Evolutionary conservation across 306 rosid species (phyloP).

Genomic region (Castanopsis chinensis): DNA sequence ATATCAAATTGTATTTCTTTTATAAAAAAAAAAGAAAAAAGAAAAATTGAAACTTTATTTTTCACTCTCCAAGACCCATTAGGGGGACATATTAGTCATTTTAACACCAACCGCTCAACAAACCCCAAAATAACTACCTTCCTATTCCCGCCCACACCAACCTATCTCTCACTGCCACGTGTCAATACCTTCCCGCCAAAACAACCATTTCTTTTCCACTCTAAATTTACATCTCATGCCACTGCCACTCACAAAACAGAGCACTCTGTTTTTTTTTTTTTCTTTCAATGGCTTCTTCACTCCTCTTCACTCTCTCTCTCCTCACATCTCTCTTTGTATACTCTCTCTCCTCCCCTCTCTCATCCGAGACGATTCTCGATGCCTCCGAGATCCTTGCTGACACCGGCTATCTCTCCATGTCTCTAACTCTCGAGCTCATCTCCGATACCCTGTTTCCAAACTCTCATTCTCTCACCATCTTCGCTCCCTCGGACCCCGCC

Average conservation of each 20-base stretch:
- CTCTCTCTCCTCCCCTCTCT: conserved; percentile 39
- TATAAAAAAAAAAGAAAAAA: too few relatives aligned
- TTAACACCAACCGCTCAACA: too few relatives aligned
- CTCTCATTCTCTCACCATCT: conserved; percentile 66
- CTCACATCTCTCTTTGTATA: conserved; percentile 12
- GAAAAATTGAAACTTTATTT: too few relatives aligned
- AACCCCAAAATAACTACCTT: too few relatives aligned
- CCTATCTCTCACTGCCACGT: not conserved
- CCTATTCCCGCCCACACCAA: not conserved
- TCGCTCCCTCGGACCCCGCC: conserved; percentile 71
- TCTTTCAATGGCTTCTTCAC: conserved; percentile 52
- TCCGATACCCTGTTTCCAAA: conserved; percentile 40
- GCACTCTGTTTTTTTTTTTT: not conserved
- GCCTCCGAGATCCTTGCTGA: conserved; percentile 73
- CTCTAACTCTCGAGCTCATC: conserved; percentile 62
- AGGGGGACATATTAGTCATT: too few relatives aligned
- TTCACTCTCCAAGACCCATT: too few relatives aligned
- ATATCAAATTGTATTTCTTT: too few relatives aligned
- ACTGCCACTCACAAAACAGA: not conserved
- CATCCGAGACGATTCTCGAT: conserved; percentile 44
- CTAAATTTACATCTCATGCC: not conserved
- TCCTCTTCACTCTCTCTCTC: conserved; percentile 13
- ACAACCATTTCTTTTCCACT: not conserved
- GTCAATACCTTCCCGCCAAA: conserved; percentile 19
- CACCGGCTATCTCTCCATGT: conserved; percentile 68